phyloP scores from a whole-genome alignment of 2,329 filamentous ascomycete species.

The Balansia obtecta region DNA sequence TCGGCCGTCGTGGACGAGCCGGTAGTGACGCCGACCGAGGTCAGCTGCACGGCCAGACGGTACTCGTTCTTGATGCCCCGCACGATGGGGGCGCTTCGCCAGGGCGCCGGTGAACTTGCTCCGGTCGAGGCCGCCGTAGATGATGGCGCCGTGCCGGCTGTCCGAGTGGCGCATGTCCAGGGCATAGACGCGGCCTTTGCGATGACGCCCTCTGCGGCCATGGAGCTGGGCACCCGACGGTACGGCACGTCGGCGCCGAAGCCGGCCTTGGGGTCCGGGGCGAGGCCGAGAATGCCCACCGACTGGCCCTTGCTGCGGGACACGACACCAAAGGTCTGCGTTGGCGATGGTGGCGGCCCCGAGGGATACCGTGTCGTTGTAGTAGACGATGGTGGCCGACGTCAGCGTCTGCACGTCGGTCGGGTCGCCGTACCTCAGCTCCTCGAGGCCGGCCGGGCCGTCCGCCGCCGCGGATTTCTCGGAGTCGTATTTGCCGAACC shows the following conservation, averaged over 20 bases:
- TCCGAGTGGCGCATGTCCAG: constrained; percentile 35
- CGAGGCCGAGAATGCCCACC: constrained; percentile 39
- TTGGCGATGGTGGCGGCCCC: constrained; percentile 27
- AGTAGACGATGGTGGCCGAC: constrained; percentile 30
- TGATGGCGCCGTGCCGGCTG: constrained; percentile 32
- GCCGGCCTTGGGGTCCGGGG: constrained; percentile 27
- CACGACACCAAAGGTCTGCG: constrained; percentile 40
- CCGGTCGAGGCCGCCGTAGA: constrained; percentile 40
- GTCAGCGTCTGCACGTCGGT: constrained; percentile 23
- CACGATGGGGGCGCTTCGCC: constrained; percentile 30
- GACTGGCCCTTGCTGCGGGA: constrained; percentile 32
- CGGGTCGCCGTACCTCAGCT: constrained; percentile 28
- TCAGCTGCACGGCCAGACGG: constrained; percentile 23
- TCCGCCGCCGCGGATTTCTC: constrained; percentile 23
- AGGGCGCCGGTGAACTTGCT: constrained; percentile 38
- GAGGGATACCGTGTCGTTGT: constrained; percentile 32
- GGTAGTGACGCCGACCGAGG: constrained; percentile 19
- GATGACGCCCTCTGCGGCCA: constrained; percentile 34
- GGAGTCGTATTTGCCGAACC: constrained; percentile 33
- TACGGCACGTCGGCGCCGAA: constrained; percentile 29
- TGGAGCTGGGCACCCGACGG: constrained; percentile 38
- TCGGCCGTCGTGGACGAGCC: constrained; percentile 13
- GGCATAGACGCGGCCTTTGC: constrained; percentile 36
- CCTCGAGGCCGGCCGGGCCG: constrained; percentile 24
- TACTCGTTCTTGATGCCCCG: constrained; percentile 21